Percentiles rank a stretch among this genome's conserved stretches.
Evolutionary conservation across 2,329 filamentous ascomycete genomes (phyloP).

Genomic region (Whalleya microplaca): DNA sequence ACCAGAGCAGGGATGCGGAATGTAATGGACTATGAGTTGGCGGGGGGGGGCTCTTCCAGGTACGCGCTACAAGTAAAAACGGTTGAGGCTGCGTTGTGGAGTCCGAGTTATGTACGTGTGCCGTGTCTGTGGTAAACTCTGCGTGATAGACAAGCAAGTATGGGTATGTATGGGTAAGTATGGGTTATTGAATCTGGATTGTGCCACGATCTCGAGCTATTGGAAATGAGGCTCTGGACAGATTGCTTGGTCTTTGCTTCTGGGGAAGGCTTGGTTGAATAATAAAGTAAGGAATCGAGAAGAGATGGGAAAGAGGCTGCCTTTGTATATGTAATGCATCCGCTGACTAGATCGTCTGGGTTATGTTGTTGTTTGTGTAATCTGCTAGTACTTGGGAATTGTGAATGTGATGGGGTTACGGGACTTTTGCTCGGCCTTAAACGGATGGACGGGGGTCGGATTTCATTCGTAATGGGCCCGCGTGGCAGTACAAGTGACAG

Average conservation of each 20-base stretch:
- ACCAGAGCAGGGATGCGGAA: slow-evolving; percentile 29
- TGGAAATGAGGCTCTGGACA: slow-evolving; percentile 17
- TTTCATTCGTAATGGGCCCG: slow-evolving; percentile 34
- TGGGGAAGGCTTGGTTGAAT: not conserved
- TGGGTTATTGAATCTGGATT: slow-evolving; percentile 20
- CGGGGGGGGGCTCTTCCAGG: slow-evolving; percentile 11
- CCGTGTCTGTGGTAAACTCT: slow-evolving; percentile 16
- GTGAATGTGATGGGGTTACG: slow-evolving; percentile 12
- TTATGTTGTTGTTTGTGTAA: slow-evolving; percentile 24
- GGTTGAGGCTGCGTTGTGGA: slow-evolving; percentile 25
- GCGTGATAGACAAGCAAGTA: slow-evolving; percentile 9
- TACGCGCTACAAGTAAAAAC: slow-evolving; percentile 1
- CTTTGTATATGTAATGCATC: not conserved
- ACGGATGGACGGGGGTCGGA: slow-evolving; percentile 27
- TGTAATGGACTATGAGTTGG: slow-evolving; percentile 15
- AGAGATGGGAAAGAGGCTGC: not conserved
- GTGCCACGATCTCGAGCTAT: slow-evolving; percentile 26
- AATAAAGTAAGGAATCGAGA: not conserved
- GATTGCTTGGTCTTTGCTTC: slow-evolving; percentile 1
- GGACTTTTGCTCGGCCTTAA: slow-evolving; percentile 35
- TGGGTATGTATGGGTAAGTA: no score
- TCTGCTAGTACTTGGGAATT: slow-evolving; percentile 1
- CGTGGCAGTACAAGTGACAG: slow-evolving; percentile 18
- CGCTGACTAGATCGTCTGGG: slow-evolving; percentile 14
- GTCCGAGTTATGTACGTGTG: slow-evolving; percentile 20